These are phyloP conservation scores for Fraxinus paxiana DNA, from an alignment of 305 asterid species.

Conservation along the genomic window DNA sequence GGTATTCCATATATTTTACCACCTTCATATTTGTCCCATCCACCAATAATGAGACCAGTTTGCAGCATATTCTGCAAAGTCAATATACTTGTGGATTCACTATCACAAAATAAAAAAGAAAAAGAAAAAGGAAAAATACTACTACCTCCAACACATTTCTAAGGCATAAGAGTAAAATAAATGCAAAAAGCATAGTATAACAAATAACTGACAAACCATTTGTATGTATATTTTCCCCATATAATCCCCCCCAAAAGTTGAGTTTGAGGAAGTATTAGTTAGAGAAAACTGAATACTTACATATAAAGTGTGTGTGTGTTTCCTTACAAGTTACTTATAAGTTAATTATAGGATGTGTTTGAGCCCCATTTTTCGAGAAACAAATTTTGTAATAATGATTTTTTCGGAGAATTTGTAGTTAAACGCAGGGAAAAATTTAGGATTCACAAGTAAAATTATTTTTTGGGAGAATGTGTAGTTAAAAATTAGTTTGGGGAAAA, in stretches of 20 bases:
- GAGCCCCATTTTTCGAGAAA: not conserved
- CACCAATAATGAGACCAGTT: slow-evolving; percentile 95
- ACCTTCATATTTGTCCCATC: slow-evolving; percentile 97
- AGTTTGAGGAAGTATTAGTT: not conserved
- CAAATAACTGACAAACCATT: not conserved
- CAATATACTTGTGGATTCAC: not conserved
- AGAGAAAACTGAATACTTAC: not conserved
- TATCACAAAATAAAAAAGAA: not conserved
- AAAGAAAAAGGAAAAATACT: not conserved
- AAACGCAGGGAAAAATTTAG: not conserved
- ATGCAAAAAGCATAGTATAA: not conserved
- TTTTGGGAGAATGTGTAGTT: not conserved
- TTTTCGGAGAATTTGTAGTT: not conserved
- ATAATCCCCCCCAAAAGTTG: not conserved
- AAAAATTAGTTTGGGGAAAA: not conserved
- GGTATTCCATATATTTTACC: slow-evolving; percentile 93
- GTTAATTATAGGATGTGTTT: not conserved
- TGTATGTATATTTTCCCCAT: not conserved
- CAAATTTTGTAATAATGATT: not conserved
- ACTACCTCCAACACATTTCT: slow-evolving; percentile 13
- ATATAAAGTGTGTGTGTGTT: not conserved
- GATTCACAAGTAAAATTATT: not conserved
- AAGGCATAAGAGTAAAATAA: not conserved
- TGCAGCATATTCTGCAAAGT: slow-evolving; percentile 51
- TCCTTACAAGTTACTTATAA: not conserved